Conservation (phyloP, 768 basidiomycete genomes). For the Russula dissimulans region DNA sequence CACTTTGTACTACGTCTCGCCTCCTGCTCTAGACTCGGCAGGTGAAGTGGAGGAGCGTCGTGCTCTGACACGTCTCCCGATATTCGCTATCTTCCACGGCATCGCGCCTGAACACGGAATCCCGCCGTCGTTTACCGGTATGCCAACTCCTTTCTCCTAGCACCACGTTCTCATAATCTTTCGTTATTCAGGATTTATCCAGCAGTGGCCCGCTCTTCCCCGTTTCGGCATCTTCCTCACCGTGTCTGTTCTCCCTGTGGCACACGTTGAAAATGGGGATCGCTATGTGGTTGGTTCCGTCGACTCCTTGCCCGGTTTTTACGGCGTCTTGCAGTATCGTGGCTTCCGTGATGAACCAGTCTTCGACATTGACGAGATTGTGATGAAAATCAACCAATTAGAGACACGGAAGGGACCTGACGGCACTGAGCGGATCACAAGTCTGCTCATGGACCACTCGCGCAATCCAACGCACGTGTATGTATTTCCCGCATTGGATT, state of each 20-base stretch:
- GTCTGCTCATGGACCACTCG: conserved; percentile 35
- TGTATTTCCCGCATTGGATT: conserved; percentile 18
- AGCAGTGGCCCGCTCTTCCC: conserved; percentile 63
- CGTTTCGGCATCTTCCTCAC: conserved; percentile 60
- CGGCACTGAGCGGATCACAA: conserved; percentile 26
- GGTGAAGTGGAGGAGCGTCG: conserved; percentile 4
- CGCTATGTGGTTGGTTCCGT: conserved; percentile 52
- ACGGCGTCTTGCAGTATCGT: conserved; percentile 48
- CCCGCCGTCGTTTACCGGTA: conserved; percentile 54
- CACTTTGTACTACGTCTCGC: conserved; percentile 10
- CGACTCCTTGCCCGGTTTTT: conserved; percentile 46
- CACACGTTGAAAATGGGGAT: conserved; percentile 40
- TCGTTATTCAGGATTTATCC: conserved; percentile 38
- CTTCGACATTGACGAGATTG: conserved; percentile 35
- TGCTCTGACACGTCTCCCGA: conserved; percentile 7
- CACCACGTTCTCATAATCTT: background rate
- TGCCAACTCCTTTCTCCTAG: background rate
- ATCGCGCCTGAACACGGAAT: conserved; percentile 15
- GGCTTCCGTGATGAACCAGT: conserved; percentile 48
- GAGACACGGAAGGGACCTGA: conserved; percentile 36
- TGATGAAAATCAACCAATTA: conserved; percentile 41
- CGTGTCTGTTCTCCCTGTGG: conserved; percentile 41
- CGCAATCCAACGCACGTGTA: conserved; percentile 49
- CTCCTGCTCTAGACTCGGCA: background rate
- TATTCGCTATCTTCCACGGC: conserved; percentile 16